Evolutionary conservation across 192 early-diverging fungal genomes (phyloP).

Genomic region (Entomortierella beljakovae): DNA sequence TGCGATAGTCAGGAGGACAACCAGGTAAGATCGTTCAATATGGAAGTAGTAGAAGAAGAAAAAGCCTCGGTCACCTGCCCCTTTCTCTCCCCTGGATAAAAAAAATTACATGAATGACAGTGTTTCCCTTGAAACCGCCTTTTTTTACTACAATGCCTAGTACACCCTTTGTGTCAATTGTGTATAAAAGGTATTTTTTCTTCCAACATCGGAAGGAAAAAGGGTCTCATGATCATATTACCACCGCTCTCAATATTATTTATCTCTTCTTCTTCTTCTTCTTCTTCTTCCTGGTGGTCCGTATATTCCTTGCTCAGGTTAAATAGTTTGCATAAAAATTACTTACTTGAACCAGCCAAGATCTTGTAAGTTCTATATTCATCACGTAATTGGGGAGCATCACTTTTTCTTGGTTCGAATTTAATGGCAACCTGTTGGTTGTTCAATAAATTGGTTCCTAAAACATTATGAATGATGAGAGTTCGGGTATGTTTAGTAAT

Average conservation of each 20-base stretch:
- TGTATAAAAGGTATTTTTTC: neutral
- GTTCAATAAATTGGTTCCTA: slow-evolving; percentile 87
- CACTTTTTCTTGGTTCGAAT: slow-evolving; percentile 94
- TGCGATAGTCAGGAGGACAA: too few species aligned
- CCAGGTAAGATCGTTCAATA: too few species aligned
- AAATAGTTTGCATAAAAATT: slow-evolving; percentile 8
- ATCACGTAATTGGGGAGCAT: slow-evolving; percentile 96
- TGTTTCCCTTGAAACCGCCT: neutral
- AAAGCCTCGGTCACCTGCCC: slow-evolving; percentile 3
- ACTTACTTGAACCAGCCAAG: slow-evolving; percentile 75
- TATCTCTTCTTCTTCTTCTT: neutral
- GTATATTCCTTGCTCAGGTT: neutral
- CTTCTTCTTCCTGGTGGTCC: neutral
- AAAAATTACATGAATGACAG: neutral
- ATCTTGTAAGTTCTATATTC: slow-evolving; percentile 97
- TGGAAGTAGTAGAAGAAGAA: neutral
- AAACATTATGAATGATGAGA: slow-evolving; percentile 7
- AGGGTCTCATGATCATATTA: slow-evolving; percentile 21
- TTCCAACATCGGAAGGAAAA: neutral
- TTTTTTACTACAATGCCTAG: neutral
- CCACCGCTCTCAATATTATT: neutral
- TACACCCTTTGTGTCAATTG: neutral
- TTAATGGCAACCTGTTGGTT: slow-evolving; percentile 97
- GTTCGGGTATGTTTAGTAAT: neutral
- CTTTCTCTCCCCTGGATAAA: neutral